A percentile compares a stretch with the other conserved stretches of the same genome.
Evolutionary conservation across 306 rosid species (phyloP).

Genomic region (Trifolium subterraneum): DNA sequence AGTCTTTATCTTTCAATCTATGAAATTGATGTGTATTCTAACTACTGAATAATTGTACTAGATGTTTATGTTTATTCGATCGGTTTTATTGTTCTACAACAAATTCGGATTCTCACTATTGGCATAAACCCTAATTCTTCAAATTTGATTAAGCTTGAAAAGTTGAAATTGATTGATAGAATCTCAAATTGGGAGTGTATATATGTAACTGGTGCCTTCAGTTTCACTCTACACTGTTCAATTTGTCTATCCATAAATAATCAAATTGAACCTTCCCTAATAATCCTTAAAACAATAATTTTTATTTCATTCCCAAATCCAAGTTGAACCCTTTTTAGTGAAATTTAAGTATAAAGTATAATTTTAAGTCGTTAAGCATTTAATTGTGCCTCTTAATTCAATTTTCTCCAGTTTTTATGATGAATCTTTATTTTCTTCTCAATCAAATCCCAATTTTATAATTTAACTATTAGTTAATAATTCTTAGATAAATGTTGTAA

Average conservation of each 20-base stretch:
- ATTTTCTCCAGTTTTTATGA: background rate
- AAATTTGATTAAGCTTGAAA: too few species aligned
- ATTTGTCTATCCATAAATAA: background rate
- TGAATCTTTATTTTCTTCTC: background rate
- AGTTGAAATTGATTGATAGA: too few species aligned
- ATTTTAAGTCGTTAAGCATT: background rate
- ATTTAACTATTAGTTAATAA: background rate
- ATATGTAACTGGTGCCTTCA: too few species aligned
- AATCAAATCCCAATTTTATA: background rate
- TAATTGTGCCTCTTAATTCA: background rate
- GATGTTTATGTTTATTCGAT: too few species aligned
- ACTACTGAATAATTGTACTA: too few species aligned
- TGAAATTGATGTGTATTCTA: too few species aligned
- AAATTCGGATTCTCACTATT: too few species aligned
- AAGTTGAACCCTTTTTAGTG: background rate
- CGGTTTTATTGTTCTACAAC: too few species aligned
- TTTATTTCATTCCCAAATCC: background rate
- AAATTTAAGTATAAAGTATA: background rate
- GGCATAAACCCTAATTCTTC: too few species aligned
- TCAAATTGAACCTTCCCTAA: background rate
- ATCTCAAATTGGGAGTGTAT: background rate
- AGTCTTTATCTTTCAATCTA: too few species aligned
- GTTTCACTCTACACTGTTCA: too few species aligned
- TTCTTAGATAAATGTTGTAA: background rate
- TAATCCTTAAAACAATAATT: background rate